Conservation (phyloP, 805 yeast species). For the Hanseniaspora lachancei region DNA sequence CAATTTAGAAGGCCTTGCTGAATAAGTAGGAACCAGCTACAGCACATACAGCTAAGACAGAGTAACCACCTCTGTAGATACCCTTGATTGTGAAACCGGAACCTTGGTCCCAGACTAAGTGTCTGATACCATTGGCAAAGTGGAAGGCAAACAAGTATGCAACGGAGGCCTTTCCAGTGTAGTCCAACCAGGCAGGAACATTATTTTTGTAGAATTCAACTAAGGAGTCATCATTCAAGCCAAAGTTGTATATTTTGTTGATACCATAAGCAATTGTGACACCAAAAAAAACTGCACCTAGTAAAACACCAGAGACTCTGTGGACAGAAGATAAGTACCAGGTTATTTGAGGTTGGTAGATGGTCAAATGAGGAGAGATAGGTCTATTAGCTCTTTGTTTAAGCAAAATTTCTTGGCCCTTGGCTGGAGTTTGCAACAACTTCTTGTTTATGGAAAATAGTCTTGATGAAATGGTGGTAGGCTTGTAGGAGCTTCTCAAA, state of each 20-base stretch:
- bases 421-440: slow-evolving; percentile 31
- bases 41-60: slow-evolving; percentile 53
- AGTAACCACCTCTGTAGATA: slow-evolving; percentile 84
- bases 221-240: slow-evolving; percentile 26
- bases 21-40: slow-evolving; percentile 47
- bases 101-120: slow-evolving; percentile 86
- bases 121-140: slow-evolving; percentile 77
- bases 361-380: slow-evolving; percentile 74
- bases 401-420: slow-evolving; percentile 56
- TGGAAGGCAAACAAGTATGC: slow-evolving; percentile 85
- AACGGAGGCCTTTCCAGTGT: slow-evolving; percentile 52
- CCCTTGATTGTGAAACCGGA: slow-evolving; percentile 67
- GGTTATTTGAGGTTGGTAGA: slow-evolving; percentile 85
- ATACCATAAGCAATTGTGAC: slow-evolving; percentile 66
- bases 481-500: not conserved
- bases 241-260: slow-evolving; percentile 47
- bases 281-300: slow-evolving; percentile 69
- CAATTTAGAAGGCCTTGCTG: slow-evolving; percentile 23
- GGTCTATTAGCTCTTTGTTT: slow-evolving; percentile 85
- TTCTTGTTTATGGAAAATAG: slow-evolving; percentile 19
- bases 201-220: slow-evolving; percentile 36
- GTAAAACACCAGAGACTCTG: slow-evolving; percentile 74
- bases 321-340: slow-evolving; percentile 69
- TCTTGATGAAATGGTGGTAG: not conserved
- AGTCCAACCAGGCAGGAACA: slow-evolving; percentile 51